A percentile compares a stretch with the other conserved stretches of the same genome.
Evolutionary conservation across 2,329 filamentous ascomycete genomes (phyloP).

Genomic region (Aspergillus thermomutatus): DNA sequence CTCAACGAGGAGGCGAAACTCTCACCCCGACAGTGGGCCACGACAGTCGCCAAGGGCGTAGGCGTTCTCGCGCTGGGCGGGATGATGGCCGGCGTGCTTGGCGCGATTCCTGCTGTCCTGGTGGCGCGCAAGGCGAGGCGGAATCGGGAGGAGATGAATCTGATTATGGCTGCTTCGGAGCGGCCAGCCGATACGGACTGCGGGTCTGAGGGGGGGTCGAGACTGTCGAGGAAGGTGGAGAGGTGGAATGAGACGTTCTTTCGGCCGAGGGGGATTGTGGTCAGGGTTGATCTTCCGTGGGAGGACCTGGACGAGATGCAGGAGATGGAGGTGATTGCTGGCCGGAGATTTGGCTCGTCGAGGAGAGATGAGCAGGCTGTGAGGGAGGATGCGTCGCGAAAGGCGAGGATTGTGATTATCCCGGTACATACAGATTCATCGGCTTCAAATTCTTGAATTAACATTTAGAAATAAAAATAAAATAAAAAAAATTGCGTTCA

Average conservation of each 20-base stretch:
- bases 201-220: not conserved
- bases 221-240: conserved; percentile 20
- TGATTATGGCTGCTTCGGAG: conserved; percentile 20
- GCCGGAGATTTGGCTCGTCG: not conserved
- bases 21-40: conserved; percentile 28
- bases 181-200: not conserved
- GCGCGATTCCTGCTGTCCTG: conserved; percentile 25
- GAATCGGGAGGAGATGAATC: conserved; percentile 24
- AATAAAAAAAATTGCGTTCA: too few relatives aligned
- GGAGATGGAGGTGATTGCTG: conserved; percentile 15
- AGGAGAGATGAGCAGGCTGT: not conserved
- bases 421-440: conserved; percentile 11
- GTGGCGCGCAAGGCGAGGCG: conserved; percentile 18
- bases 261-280: conserved; percentile 24
- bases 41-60: conserved; percentile 25
- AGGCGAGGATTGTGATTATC: conserved; percentile 28
- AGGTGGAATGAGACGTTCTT: conserved; percentile 31
- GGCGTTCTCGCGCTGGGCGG: conserved; percentile 29
- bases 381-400: conserved; percentile 17
- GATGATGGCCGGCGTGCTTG: conserved; percentile 29
- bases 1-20: conserved; percentile 26
- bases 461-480: too few relatives aligned
- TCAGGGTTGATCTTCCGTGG: conserved; percentile 30
- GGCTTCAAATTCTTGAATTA: not conserved
- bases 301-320: conserved; percentile 24